These are phyloP conservation scores for Salix arbutifolia DNA, from an alignment of 345 rosid genomes.

Conservation along the genomic window DNA sequence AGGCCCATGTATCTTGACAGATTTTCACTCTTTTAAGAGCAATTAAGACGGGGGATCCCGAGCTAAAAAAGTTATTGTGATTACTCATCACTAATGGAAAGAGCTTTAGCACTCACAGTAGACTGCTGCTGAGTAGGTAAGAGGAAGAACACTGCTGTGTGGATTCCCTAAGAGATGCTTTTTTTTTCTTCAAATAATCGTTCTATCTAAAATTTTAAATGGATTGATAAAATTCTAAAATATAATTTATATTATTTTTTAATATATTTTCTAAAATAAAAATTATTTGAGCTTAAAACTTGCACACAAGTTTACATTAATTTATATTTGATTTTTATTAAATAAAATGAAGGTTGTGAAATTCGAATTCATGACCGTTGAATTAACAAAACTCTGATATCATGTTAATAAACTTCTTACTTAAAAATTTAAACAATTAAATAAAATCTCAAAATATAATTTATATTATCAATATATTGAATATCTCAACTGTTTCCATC, in stretches of 20 bases:
- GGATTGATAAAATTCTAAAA: accelerated
- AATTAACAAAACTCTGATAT: no score
- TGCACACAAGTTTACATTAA: no score
- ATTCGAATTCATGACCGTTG: no score
- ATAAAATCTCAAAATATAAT: accelerated
- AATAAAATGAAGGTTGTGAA: no score
- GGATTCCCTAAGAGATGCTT: background rate
- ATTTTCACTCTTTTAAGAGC: background rate
- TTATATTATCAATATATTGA: background rate
- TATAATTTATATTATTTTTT: no score
- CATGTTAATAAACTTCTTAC: no score
- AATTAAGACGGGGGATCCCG: background rate
- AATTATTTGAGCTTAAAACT: no score
- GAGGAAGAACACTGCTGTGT: background rate
- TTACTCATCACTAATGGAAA: background rate
- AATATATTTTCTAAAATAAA: no score
- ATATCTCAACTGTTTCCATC: background rate
- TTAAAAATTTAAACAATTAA: no score
- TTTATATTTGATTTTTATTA: no score
- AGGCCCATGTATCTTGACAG: background rate
- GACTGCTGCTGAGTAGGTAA: background rate
- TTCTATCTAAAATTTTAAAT: no score
- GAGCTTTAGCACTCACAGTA: background rate
- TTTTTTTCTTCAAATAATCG: no score
- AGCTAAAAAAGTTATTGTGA: background rate